Conservation (phyloP, 805 yeast species). For the Candida vaughaniae region DNA sequence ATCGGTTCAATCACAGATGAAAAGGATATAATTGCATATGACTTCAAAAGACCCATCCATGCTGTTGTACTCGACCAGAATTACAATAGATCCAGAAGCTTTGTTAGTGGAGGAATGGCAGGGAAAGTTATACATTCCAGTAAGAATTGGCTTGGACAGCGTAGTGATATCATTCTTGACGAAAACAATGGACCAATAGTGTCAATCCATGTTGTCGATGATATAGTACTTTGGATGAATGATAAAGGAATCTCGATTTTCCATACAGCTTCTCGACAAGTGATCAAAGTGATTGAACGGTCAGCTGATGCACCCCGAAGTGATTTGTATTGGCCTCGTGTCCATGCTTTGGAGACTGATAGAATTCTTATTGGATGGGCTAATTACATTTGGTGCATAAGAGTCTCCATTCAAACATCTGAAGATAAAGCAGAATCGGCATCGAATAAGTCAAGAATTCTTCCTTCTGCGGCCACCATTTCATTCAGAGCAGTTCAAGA, state of each 20-base stretch:
- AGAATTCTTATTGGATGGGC: slow-evolving; percentile 82
- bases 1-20: slow-evolving; percentile 67
- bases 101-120: slow-evolving; percentile 86
- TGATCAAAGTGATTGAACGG: slow-evolving; percentile 52
- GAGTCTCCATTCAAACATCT: slow-evolving; percentile 33
- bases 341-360: slow-evolving; percentile 63
- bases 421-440: slow-evolving; percentile 15
- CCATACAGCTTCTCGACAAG: slow-evolving; percentile 51
- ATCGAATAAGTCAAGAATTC: slow-evolving; percentile 32
- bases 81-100: slow-evolving; percentile 60
- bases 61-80: slow-evolving; percentile 78
- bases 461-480: slow-evolving; percentile 56
- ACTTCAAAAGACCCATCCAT: slow-evolving; percentile 85
- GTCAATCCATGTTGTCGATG: slow-evolving; percentile 60
- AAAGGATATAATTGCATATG: slow-evolving; percentile 67
- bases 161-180: slow-evolving; percentile 65
- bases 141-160: slow-evolving; percentile 83
- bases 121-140: slow-evolving; percentile 77
- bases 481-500: slow-evolving; percentile 48
- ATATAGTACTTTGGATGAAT: slow-evolving; percentile 77
- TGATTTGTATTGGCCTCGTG: slow-evolving; percentile 82
- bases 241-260: slow-evolving; percentile 74
- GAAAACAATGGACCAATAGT: slow-evolving; percentile 69
- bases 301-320: slow-evolving; percentile 62
- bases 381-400: slow-evolving; percentile 67